phyloP scores from a whole-genome alignment of 805 yeast genomes.

The Starmerella potacharoeniae region DNA sequence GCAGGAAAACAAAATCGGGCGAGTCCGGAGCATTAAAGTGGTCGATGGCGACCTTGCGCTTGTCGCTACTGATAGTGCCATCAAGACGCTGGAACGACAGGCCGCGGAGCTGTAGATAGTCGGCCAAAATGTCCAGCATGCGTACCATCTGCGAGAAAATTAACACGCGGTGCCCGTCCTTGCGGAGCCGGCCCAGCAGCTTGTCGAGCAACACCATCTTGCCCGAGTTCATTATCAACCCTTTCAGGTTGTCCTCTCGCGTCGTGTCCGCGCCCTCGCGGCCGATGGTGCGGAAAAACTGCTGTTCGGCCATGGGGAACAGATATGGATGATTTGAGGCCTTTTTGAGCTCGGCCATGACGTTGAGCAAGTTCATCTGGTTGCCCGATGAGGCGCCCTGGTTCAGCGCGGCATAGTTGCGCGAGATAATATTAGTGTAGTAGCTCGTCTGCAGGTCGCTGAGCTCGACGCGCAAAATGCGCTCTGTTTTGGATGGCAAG shows the following conservation, averaged over 20 bases:
- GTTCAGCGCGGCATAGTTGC: conserved; percentile 82
- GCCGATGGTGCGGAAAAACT: conserved; percentile 42
- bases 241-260: conserved; percentile 73
- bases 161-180: conserved; percentile 92
- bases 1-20: conserved; percentile 76
- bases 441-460: conserved; percentile 92
- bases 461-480: conserved; percentile 87
- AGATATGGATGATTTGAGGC: conserved; percentile 96
- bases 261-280: conserved; percentile 46
- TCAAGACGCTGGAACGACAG: conserved; percentile 83
- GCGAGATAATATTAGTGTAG: conserved; percentile 84
- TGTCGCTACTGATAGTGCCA: conserved; percentile 92
- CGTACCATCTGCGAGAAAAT: conserved; percentile 97
- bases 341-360: conserved; percentile 91
- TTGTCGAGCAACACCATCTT: conserved; percentile 95
- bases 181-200: conserved; percentile 64
- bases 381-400: conserved; percentile 64
- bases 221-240: conserved; percentile 94
- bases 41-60: conserved; percentile 87
- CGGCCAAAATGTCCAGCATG: conserved; percentile 89
- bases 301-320: conserved; percentile 84
- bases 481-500: conserved; percentile 87
- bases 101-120: conserved; percentile 78
- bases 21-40: conserved; percentile 93
- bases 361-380: conserved; percentile 77